phyloP scores from a whole-genome alignment of 306 rosid genomes.

The Sesbania bispinosa region DNA sequence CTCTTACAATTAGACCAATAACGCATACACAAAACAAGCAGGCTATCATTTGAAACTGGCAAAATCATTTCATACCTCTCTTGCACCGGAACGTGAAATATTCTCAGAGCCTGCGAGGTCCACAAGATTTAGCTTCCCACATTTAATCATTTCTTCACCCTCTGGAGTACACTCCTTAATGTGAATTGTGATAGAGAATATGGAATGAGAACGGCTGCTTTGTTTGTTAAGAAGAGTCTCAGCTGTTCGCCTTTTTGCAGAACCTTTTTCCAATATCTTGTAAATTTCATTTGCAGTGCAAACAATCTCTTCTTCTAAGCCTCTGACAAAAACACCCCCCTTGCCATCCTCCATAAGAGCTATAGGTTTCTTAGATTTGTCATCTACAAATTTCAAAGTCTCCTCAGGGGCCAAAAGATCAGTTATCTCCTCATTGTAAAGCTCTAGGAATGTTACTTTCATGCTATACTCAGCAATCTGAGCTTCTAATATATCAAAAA shows the following conservation, averaged over 20 bases:
- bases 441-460: slow-evolving; percentile 98
- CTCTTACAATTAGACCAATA: not conserved
- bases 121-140: slow-evolving; percentile 97
- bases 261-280: slow-evolving; percentile 96
- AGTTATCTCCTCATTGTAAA: slow-evolving; percentile 92
- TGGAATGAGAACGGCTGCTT: slow-evolving; percentile 98
- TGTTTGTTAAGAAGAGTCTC: slow-evolving; percentile 99
- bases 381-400: slow-evolving; percentile 76
- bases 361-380: slow-evolving; percentile 90
- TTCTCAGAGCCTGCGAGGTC: slow-evolving; percentile 99
- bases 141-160: slow-evolving; percentile 99
- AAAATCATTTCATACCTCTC: slow-evolving; percentile 56
- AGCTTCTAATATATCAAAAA: slow-evolving; percentile 93
- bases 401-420: slow-evolving; percentile 96
- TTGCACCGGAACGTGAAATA: slow-evolving; percentile 99
- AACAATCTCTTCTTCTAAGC: slow-evolving; percentile 99
- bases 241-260: slow-evolving; percentile 98
- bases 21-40: slow-evolving; percentile 12
- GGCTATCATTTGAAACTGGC: not conserved
- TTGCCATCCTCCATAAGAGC: slow-evolving; percentile 99
- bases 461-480: slow-evolving; percentile 94
- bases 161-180: slow-evolving; percentile 97
- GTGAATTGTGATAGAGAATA: slow-evolving; percentile 98
- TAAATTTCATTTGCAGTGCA: slow-evolving; percentile 97
- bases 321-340: slow-evolving; percentile 97